Evolutionary conservation across 805 yeast genomes (phyloP), one percentile per base, ranked within the genome.

Genomic region (Kluyveromyces wickerhamii): DNA sequence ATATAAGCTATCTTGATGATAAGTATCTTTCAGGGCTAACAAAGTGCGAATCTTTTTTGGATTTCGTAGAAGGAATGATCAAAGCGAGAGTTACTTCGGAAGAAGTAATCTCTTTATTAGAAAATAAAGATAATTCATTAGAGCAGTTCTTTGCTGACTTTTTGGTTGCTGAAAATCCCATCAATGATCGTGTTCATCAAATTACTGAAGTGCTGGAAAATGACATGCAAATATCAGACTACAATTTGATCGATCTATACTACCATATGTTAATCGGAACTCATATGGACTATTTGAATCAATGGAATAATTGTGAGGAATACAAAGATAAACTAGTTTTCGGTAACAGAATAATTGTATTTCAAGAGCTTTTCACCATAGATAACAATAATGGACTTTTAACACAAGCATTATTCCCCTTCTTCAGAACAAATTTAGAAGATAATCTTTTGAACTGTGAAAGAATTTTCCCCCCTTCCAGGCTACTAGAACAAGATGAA

Each of bases 41-140:
- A 2, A 52, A 47, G 35, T 57, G 62, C 35, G 59, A 59, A 5
- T 54, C 62, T 0, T 57, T 51, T 31, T 54, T 56, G 59, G 48
- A 48, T 29, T 57, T 54, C 35, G 40, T 57, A n/a, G 60, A 56
- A 29, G 52, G 52, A 3, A 37, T 57, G 23, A 40, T 54, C 8
- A 44, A 46, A 25, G 48, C 49, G 22, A 41, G 43, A 14, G 57
- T 54, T 4, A 35, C 60, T 5, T 35, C 45, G 5, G 44, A 47
- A 10, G 60, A 57, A 19, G 47, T 57, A 11, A 33, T 45, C 8
- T 36, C 44, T 14, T 31, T 57, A 29, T 33, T 57, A 15, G 44
- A 43, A 12, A 54, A 54, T 35, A 37, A 38, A 31, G 42, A 56
- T 31, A 32, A 42, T 7, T 36, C 50, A 6, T 36, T 57, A 15